phyloP scores from a whole-genome alignment of 768 basidiomycete genomes.

The Boletales sp. region DNA sequence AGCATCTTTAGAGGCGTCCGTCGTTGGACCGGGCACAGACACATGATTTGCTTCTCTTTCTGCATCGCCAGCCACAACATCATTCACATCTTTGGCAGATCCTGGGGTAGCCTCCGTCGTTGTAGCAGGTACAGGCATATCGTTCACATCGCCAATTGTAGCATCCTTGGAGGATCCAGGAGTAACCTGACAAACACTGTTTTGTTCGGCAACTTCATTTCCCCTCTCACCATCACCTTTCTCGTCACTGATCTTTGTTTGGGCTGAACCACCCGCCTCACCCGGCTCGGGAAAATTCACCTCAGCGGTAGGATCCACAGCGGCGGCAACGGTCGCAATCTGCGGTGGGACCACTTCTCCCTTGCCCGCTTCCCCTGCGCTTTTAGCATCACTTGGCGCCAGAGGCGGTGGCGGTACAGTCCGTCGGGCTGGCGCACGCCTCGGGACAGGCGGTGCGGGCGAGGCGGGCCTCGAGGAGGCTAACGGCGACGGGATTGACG shows the following conservation, averaged over 20 bases:
- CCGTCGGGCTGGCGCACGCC: constrained; percentile 57
- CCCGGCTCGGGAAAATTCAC: neutral
- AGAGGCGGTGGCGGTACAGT: constrained; percentile 27
- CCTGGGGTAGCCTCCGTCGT: neutral
- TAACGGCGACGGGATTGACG: constrained; percentile 24
- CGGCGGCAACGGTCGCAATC: neutral
- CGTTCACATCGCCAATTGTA: no score
- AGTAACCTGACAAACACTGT: no score
- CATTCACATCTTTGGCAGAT: no score
- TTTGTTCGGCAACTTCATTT: neutral
- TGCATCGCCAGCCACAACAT: no score
- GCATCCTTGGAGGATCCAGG: no score
- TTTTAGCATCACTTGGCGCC: neutral
- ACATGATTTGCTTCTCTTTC: no score
- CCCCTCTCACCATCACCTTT: neutral
- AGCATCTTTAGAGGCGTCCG: no score
- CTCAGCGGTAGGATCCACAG: neutral
- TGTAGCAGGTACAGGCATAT: neutral
- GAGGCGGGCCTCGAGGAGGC: constrained; percentile 35
- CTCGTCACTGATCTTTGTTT: neutral
- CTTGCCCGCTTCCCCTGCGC: neutral
- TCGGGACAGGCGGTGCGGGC: constrained; percentile 59
- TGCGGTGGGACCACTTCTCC: neutral
- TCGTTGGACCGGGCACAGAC: no score
- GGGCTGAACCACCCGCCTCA: neutral